Base-by-base conservation (phyloP, 176 grass and related monocot genomes). In the Ananas comosus region DNA sequence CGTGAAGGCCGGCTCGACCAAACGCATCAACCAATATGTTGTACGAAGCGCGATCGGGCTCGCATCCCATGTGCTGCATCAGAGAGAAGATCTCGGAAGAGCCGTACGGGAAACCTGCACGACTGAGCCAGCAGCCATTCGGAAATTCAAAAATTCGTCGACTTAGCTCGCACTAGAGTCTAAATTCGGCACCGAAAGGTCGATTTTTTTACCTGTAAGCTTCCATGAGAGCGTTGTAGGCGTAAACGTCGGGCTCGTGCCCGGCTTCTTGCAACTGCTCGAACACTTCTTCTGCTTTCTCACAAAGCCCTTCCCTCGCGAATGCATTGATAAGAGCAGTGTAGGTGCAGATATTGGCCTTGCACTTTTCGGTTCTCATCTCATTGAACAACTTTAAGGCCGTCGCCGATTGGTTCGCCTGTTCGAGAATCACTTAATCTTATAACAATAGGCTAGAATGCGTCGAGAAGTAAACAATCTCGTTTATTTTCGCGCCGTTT, bases 141-240 rank as follows among this genome's bases (percentile, higher is more conserved):
- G 22, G 12, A 25, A 51, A 16, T 14, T 27, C 28, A 10, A 2
- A 63, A 2, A 75, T 29, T 18, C 10, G 33, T n/a, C 14, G 19
- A 14, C 19, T 9, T 59, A 59, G 16, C 54, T 59, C 12, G 4
- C 13, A 6, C 3, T 59, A 18, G 19, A 42, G 5, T 6, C 33
- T 42, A 42, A 42, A 42, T 42, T 42, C 6, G 33, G 33, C 33
- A 42, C 33, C 33, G 33, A 5, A 42, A 7, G 4, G 33, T 42
- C 33, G 33, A 42, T 4, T 42, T 65, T 12, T n/a, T 65, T 78
- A 94, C 91, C 82, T 96, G 75, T 96, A 96, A 48, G 88, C 83
- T 79, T 96, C 92, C 88, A 96, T 89, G 51, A 96, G 86, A 11
- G 92, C 88, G 70, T 96, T 96, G 72, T 96, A 89, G 64, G 82